Base-by-base conservation (phyloP, 352 stramenopile species). In the Pythium periplocum region DNA sequence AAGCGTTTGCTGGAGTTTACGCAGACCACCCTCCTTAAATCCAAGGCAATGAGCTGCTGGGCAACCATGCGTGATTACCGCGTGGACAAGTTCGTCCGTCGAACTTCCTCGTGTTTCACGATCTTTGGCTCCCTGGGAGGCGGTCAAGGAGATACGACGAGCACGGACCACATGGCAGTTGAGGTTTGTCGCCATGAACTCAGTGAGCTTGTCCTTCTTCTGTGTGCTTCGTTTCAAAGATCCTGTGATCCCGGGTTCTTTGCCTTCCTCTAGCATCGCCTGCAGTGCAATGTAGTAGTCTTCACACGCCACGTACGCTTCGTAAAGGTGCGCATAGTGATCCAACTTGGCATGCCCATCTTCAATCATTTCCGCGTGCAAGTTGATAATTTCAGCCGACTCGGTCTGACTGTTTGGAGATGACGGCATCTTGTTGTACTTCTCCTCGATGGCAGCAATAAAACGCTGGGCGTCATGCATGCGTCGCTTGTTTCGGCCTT, bases 121-220 rank as follows among this genome's bases (percentile, higher is more conserved):
- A 4, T 62, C 55, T 11, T 64, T 69, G 2, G 6, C 42, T 55
- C 6, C 11, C 37, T 9, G n/a, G 42, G 2, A 45, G 10, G 17
- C 48, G 74, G n/a, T 75, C 7, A 89, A 64, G 11, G 72, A 46
- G 33, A 90, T 64, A 9, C 73, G 75, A 48, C 70, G 71, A 32
- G 77, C 84, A 33, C 84, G 84, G 30, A 91, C 72, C 42, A 93
- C 52, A 51, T 95, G 84, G 30, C 76, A 90, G 52, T 92, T 91
- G 1, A 95, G 51, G 64, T 95, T 95, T 7, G 80, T 92, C 2
- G 82, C 72, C 84, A 95, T 95, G 53, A 95, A 95, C 45, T 86
- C 75, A 1, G 78, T 83, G 4, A 71, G 69, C 62, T 90, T 76
- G 56, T 95, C 84, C 47, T 95, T 95, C 57, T 93, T 95, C 68